phyloP scores from a whole-genome alignment of 2,329 filamentous ascomycete species.

The Clonostachys byssicola region DNA sequence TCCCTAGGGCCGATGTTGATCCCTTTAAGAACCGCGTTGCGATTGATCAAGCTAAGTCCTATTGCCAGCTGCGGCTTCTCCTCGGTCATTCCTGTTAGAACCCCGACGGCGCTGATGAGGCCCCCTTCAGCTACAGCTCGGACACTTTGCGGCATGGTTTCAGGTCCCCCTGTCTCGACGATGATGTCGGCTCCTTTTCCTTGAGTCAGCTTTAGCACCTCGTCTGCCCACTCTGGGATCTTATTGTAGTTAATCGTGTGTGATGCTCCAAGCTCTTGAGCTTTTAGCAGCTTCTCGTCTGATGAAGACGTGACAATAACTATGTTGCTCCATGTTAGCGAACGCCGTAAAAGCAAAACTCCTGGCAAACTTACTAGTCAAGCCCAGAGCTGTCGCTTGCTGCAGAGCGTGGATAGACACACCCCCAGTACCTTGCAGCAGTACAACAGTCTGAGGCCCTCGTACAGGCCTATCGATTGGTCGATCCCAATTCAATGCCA shows the following conservation, averaged over 20 bases:
- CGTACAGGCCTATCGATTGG: slow-evolving; percentile 1
- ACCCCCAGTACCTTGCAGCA: slow-evolving; percentile 45
- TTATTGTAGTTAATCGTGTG: slow-evolving; percentile 44
- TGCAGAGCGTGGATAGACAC: slow-evolving; percentile 37
- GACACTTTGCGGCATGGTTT: slow-evolving; percentile 37
- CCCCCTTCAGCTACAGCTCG: slow-evolving; percentile 37
- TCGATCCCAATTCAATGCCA: slow-evolving; percentile 4
- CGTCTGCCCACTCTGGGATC: slow-evolving; percentile 34
- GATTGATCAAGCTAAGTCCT: slow-evolving; percentile 24
- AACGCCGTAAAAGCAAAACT: slow-evolving; percentile 13
- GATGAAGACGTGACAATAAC: slow-evolving; percentile 45
- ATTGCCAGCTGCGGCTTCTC: slow-evolving; percentile 44
- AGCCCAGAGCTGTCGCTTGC: slow-evolving; percentile 33
- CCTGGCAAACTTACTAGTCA: neutral
- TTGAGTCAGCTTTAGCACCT: slow-evolving; percentile 35
- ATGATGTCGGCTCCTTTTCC: slow-evolving; percentile 36
- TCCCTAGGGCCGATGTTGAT: slow-evolving; percentile 50
- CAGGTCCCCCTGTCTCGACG: slow-evolving; percentile 31
- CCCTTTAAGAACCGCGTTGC: slow-evolving; percentile 21
- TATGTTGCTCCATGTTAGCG: slow-evolving; percentile 17
- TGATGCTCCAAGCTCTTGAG: slow-evolving; percentile 32
- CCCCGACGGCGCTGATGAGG: slow-evolving; percentile 38
- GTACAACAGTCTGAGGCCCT: slow-evolving; percentile 27
- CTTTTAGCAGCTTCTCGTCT: slow-evolving; percentile 36
- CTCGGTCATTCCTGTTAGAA: slow-evolving; percentile 18